phyloP scores from a whole-genome alignment of 805 yeast species.

The Ogataea trehaloabstinens region DNA sequence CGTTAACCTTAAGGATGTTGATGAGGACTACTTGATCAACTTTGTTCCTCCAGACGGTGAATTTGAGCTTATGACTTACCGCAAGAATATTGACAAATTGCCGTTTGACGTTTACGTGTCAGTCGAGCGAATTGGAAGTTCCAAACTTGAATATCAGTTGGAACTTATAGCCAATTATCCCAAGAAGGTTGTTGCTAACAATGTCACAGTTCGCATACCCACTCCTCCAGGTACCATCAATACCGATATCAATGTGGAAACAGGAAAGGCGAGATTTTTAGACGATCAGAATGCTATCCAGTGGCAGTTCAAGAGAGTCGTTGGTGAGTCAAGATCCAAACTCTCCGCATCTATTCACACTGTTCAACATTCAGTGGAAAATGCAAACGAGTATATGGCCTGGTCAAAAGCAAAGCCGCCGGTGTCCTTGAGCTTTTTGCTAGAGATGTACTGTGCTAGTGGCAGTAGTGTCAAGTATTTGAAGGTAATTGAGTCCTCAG shows the following conservation, averaged over 20 bases:
- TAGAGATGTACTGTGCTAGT: conserved; percentile 74
- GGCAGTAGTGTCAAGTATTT: conserved; percentile 74
- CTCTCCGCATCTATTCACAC: conserved; percentile 51
- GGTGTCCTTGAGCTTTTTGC: conserved; percentile 61
- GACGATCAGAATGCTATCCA: conserved; percentile 61
- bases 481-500: conserved; percentile 53
- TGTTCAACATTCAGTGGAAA: conserved; percentile 17
- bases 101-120: conserved; percentile 70
- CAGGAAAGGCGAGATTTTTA: conserved; percentile 67
- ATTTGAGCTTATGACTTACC: conserved; percentile 78
- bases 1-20: conserved; percentile 70
- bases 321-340: conserved; percentile 63
- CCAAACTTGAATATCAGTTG: conserved; percentile 54
- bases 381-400: conserved; percentile 18
- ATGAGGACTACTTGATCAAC: conserved; percentile 58
- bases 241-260: conserved; percentile 40
- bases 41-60: conserved; percentile 88
- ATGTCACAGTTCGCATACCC: conserved; percentile 64
- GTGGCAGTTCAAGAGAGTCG: conserved; percentile 71
- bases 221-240: conserved; percentile 61
- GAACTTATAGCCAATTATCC: conserved; percentile 62
- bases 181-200: conserved; percentile 55
- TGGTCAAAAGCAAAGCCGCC: conserved; percentile 80
- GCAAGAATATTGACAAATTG: conserved; percentile 55
- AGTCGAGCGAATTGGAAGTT: conserved; percentile 42